Percentiles rank a stretch among this genome's conserved stretches.
phyloP scores from a whole-genome alignment of 1,139 yeast species.

The Pichia sp. region DNA sequence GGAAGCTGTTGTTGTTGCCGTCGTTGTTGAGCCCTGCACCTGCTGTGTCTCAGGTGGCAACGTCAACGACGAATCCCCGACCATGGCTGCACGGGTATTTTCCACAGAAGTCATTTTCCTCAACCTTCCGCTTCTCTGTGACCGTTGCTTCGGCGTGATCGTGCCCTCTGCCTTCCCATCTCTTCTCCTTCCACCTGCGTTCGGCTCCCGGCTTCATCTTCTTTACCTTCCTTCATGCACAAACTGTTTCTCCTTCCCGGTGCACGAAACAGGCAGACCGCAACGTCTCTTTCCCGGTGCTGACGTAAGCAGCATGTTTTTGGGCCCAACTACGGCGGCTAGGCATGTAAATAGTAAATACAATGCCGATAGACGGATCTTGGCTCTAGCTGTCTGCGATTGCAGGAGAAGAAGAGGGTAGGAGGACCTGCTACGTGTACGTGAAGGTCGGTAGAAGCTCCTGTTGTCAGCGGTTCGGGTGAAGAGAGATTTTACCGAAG shows the following conservation, averaged over 20 bases:
- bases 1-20: neutral
- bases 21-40: neutral
- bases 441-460: neutral
- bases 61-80: neutral
- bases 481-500: neutral
- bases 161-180: neutral
- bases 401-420: no score
- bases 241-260: neutral
- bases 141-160: neutral
- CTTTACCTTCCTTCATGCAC: neutral
- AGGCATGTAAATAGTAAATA: neutral
- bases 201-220: neutral
- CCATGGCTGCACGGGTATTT: neutral
- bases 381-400: neutral
- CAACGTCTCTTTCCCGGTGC: neutral
- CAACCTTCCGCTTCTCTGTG: neutral
- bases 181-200: neutral
- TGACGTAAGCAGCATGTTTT: neutral
- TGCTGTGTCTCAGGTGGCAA: neutral
- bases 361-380: neutral
- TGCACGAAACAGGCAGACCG: neutral
- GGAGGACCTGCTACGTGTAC: neutral
- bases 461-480: neutral
- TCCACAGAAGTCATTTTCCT: slow-evolving; percentile 1
- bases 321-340: neutral